Base-by-base conservation (phyloP, 129 eudicot species). In the Flaveria sonorensis region DNA sequence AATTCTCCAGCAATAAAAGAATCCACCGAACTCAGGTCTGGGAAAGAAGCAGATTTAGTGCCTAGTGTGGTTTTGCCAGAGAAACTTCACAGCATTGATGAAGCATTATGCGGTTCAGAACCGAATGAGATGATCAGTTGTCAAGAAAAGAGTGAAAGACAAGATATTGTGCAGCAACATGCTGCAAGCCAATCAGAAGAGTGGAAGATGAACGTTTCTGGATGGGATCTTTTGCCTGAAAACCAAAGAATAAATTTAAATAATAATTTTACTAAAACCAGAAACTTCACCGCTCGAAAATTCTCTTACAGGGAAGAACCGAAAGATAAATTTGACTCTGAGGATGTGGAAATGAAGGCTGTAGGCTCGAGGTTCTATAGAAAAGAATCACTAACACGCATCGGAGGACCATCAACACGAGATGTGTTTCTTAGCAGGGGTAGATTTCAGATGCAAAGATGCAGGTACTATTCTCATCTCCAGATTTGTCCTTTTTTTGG, bases 161-260 rank as follows among this genome's bases (percentile, higher is more conserved):
- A 51, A 32, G 78, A 83, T 59, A 61, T 45, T 21, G 62, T 77
- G 55, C 69, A 79, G 64, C 73, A 69, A 32, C 69, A 7, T 30
- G 45, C 20, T 68, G 60, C 23, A 7, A 72, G 15, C 64, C 79
- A 71, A 48, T 63, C 83, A 72, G 74, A 72, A 16, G 84, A 56
- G 62, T 81, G 79, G 84, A 83, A 74, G 43, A 79, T 73, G 77
- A 78, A 73, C 36, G 81, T 65, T 56, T 64, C 84, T 64, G 74
- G 73, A 62, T 66, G 71, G 66, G 82, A 69, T 59, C 30, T 23
- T 43, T 20, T 83, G 51, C 86, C 82, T 32, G 87, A 74, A 68
- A 70, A 77, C 52, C 71, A 42, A 14, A 80, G 76, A 76, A 62
- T 59, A 55, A 70, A 76, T 69, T 74, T 74, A 42, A 73, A 69